Evolutionary conservation across 139 green algal genomes (phyloP).

Genomic region (Asterochloris sp.): DNA sequence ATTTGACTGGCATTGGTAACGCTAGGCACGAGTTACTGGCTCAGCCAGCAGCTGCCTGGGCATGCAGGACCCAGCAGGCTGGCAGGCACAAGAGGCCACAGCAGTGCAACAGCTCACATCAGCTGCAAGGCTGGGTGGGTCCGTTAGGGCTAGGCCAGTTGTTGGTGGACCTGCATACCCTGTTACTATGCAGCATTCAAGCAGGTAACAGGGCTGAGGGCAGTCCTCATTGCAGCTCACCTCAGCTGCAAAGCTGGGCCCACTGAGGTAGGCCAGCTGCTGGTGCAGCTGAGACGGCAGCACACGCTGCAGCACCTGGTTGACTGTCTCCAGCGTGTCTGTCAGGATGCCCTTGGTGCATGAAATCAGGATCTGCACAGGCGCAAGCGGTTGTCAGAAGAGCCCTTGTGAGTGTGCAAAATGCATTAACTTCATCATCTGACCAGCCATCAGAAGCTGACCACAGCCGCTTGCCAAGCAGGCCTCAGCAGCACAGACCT

Average conservation of each 20-base stretch:
- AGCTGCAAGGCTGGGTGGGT: too few relatives aligned
- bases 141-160: background rate
- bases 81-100: too few relatives aligned
- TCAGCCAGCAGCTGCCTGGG: too few relatives aligned
- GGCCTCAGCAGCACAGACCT: too few relatives aligned
- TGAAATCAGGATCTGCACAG: conserved; percentile 58
- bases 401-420: too few relatives aligned
- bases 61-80: too few relatives aligned
- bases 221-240: background rate
- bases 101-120: too few relatives aligned
- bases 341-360: conserved; percentile 83
- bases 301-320: conserved; percentile 65
- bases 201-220: background rate
- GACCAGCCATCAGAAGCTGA: too few relatives aligned
- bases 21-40: too few relatives aligned
- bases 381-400: background rate
- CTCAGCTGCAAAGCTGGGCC: conserved; percentile 62
- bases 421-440: too few relatives aligned
- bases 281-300: conserved; percentile 31
- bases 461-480: too few relatives aligned
- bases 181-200: background rate
- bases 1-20: too few relatives aligned
- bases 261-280: conserved; percentile 53
- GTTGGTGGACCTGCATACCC: background rate
- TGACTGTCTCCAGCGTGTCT: conserved; percentile 67